These are phyloP conservation scores for Trichoderma sp. DNA, from an alignment of 2,329 filamentous ascomycete species.

Conservation along the genomic window DNA sequence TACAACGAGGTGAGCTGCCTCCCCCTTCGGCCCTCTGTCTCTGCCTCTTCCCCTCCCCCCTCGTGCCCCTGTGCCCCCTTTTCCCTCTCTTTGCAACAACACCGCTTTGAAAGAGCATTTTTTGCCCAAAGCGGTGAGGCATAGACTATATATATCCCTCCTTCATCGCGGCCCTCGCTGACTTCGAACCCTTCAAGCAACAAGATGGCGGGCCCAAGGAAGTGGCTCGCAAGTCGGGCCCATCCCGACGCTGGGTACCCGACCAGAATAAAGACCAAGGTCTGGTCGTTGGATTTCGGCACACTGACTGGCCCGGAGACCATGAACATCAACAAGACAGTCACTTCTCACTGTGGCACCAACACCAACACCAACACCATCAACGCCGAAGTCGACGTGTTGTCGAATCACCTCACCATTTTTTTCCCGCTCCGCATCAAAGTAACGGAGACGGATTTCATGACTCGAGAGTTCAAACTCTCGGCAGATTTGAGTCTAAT, in stretches of 20 bases:
- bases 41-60: no score
- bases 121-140: background rate
- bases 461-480: slow-evolving; percentile 38
- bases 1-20: background rate
- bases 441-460: slow-evolving; percentile 12
- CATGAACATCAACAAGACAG: slow-evolving; percentile 57
- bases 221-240: background rate
- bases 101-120: background rate
- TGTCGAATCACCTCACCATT: slow-evolving; percentile 29
- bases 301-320: slow-evolving; percentile 49
- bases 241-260: slow-evolving; percentile 25
- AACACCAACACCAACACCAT: slow-evolving; percentile 21
- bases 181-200: background rate
- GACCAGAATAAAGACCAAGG: slow-evolving; percentile 40
- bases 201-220: slow-evolving; percentile 19
- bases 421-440: slow-evolving; percentile 31
- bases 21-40: background rate
- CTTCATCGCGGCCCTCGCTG: background rate
- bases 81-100: background rate
- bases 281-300: slow-evolving; percentile 59
- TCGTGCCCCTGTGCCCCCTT: no score
- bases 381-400: slow-evolving; percentile 33
- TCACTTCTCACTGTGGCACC: slow-evolving; percentile 9
- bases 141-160: background rate
- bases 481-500: slow-evolving; percentile 46